Base-by-base conservation (phyloP, 2,329 filamentous ascomycete species). In the Alternaria panax region DNA sequence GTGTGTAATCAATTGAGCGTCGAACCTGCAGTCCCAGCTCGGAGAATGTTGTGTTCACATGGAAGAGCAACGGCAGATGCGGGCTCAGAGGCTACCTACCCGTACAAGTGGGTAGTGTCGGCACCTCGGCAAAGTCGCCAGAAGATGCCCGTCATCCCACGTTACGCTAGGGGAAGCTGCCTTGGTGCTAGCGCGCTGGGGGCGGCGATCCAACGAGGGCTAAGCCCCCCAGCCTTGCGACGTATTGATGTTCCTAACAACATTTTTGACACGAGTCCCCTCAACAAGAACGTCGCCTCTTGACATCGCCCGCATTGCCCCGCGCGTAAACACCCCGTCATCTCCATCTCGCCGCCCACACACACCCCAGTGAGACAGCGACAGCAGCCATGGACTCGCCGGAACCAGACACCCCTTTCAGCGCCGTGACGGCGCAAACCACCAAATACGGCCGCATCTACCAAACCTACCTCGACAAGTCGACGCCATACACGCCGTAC, bases 391-490 rank as follows among this genome's bases (percentile, higher is more conserved):
- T 97, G 93, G 92, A 97, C 83, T 88, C 88, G 73, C 86, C 89
- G 63, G 92, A 96, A 83, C 90, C 92, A 64, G 92, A 97, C 82
- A 96, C 92, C 80, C 92, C 93, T 82, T 97, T 97, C 82, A 91
- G 90, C 75, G 91, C 92, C 66, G 92, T 97, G 76, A 91, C 88
- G 71, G 88, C 91, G 76, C 94, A 97, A 73, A 96, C 93, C 20
- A 90, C 88, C 53, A 89, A 85, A 76, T 81, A 91, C 69, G 86
- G 88, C 80, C 86, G 89, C 80, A 87, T 93, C 84, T 98, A 96
- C 79, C 95, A 99, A 88, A 86, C 92, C 57, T 92, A 95, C 65
- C 89, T 99, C 68, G 95, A 99, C 81, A 91, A 93, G 81, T 94
- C 91, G 52, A 98, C 94, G 9, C 95, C 95, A 14, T 96, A 88